Conservation (phyloP, 2,329 filamentous ascomycete genomes). For the Colletotrichum incanum region DNA sequence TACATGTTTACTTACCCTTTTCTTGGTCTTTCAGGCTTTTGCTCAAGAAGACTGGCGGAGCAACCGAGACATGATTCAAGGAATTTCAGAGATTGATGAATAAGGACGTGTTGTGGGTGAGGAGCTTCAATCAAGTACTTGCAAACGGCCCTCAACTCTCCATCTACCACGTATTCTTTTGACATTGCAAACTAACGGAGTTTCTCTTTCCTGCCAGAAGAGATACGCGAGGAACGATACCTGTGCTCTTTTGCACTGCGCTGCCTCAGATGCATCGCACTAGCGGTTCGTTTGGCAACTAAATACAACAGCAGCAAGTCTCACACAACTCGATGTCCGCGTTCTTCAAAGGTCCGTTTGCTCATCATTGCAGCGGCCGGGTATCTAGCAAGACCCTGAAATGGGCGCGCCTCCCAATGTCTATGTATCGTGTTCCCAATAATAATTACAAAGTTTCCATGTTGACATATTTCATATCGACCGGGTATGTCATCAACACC, state of each 20-base stretch:
- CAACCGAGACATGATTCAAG: background rate
- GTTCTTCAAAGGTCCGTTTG: background rate
- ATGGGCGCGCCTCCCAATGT: background rate
- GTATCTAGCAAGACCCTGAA: background rate
- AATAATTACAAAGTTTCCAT: constrained; percentile 3
- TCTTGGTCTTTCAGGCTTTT: background rate
- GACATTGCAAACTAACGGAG: too few species aligned
- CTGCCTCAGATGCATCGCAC: background rate
- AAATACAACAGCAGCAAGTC: background rate
- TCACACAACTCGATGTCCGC: background rate
- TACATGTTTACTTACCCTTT: too few species aligned
- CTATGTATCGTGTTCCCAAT: constrained; percentile 1
- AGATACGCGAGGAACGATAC: background rate
- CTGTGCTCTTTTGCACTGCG: background rate
- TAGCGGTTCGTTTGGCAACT: background rate
- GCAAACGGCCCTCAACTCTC: background rate
- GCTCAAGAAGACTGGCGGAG: background rate
- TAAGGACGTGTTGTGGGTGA: background rate
- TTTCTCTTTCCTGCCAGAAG: background rate
- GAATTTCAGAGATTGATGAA: background rate
- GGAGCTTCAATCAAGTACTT: background rate
- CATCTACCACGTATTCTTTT: background rate
- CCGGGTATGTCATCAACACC: constrained; percentile 6
- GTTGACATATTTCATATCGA: constrained; percentile 12
- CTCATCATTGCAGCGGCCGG: background rate